These are phyloP conservation scores for Umbelopsis sp. DNA, from an alignment of 192 early-diverging fungal genomes.

Conservation along the genomic window DNA sequence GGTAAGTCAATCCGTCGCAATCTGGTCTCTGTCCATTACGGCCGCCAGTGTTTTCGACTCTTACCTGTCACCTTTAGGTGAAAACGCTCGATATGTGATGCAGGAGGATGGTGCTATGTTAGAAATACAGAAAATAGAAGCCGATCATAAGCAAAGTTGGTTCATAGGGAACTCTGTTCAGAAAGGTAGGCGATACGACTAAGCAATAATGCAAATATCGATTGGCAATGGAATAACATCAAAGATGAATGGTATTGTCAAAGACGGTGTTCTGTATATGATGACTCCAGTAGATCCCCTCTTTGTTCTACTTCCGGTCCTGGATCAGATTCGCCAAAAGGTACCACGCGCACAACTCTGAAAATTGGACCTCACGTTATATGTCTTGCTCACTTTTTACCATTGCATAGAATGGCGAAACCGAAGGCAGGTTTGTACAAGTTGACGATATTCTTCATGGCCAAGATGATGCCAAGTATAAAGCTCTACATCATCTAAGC, in stretches of 20 bases:
- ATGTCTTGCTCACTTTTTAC: background rate
- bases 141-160: conserved; percentile 46
- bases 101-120: conserved; percentile 39
- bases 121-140: conserved; percentile 44
- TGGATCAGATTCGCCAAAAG: conserved; percentile 43
- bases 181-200: conserved; percentile 32
- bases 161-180: conserved; percentile 48
- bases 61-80: background rate
- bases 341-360: background rate
- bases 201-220: too few relatives aligned
- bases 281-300: conserved; percentile 50
- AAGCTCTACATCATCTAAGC: conserved; percentile 37
- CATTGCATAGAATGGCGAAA: conserved; percentile 25
- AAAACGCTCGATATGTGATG: conserved; percentile 36
- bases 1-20: background rate
- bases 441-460: conserved; percentile 41
- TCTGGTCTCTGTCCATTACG: too few relatives aligned
- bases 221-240: background rate
- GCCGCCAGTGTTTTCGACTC: background rate
- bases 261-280: conserved; percentile 48
- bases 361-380: background rate
- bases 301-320: conserved; percentile 48
- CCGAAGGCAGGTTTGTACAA: conserved; percentile 39
- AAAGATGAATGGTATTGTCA: background rate
- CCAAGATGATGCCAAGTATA: conserved; percentile 34